Evolutionary conservation across 768 basidiomycete species (phyloP), one percentile per base, ranked within the genome.

Genomic region (Auricularia sp.): DNA sequence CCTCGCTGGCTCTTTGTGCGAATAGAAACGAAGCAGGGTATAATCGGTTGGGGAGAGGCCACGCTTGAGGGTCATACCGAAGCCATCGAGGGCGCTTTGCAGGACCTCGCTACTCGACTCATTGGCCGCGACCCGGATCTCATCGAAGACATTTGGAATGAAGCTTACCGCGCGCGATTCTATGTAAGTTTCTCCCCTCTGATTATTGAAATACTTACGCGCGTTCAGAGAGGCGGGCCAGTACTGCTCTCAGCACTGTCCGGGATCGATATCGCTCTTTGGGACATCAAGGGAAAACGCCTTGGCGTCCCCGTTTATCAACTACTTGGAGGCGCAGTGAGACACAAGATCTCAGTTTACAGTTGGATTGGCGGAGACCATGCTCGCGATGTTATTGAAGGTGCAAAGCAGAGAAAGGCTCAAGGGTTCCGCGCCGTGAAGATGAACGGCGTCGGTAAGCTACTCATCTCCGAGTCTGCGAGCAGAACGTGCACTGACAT

Each of bases 251-350:
- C 80, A 35, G 83, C 81, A 8, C 72, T 83, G 10, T 82, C 83
- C 1, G 85, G 86, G 0, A 73, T 89, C 36, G 86, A 88, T 72
- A 89, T 89, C 65, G 86, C 86, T 0, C 76, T 90, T 1, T 82
- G 88, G 88, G 88, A 89, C 69, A 86, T 90, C 74, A 89, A 89
- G 68, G 89, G 89, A n/a, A 88, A 88, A 75, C 85, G 83, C 39
- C 79, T 89, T 2, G 86, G 86, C 39, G 87, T 85, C 16, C 82
- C 81, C 0, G 34, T 0, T 1, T 87, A 83, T 80, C 81, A 87
- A 72, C 77, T 90, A 0, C 79, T 88, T 5, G 89, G 87, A 7
- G 88, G 88, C 3, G 85, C 84, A 71, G 85, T 88, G 21, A 80
- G 87, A 61, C 82, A 86, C 69, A 75, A 78, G 36, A 75, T 85